Conservation (phyloP, 176 grass and related monocot species). For the Zizania latifolia region DNA sequence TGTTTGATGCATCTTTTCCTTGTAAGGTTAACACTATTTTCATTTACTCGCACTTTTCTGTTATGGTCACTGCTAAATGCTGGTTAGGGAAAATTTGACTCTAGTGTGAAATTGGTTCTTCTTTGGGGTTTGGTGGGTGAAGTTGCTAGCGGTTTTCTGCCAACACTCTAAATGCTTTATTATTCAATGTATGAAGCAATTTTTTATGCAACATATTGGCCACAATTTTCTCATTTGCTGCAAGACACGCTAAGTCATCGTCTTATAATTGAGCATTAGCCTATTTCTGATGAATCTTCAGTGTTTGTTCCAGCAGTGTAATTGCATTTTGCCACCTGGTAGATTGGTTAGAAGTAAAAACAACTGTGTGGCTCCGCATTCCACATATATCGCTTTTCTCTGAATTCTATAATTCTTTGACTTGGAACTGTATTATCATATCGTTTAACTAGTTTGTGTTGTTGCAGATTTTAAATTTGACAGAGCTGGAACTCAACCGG, state of each 20-base stretch:
- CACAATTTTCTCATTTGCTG: neutral
- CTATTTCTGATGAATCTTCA: neutral
- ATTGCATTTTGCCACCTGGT: slow-evolving; percentile 16
- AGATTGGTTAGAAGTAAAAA: slow-evolving; percentile 13
- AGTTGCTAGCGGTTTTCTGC: neutral
- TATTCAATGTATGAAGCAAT: neutral
- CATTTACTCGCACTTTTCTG: neutral
- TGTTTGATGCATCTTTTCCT: slow-evolving; percentile 24
- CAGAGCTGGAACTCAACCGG: slow-evolving; percentile 89
- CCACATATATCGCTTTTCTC: slow-evolving; percentile 12
- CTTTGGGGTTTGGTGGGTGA: neutral
- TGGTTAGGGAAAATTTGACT: neutral
- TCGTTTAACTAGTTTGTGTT: slow-evolving; percentile 20
- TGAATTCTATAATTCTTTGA: slow-evolving; percentile 6
- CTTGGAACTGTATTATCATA: slow-evolving; percentile 1
- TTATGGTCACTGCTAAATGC: neutral
- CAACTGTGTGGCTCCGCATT: slow-evolving; percentile 7
- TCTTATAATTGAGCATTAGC: too few relatives aligned
- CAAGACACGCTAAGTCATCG: neutral
- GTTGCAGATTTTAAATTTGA: slow-evolving; percentile 97
- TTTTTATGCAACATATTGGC: neutral
- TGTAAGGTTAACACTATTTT: neutral
- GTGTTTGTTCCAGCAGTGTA: neutral
- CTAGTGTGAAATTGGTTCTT: neutral
- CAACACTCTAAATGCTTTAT: neutral